These are phyloP conservation scores for Ogataea siamensis DNA, from an alignment of 805 yeast species.

Conservation along the genomic window DNA sequence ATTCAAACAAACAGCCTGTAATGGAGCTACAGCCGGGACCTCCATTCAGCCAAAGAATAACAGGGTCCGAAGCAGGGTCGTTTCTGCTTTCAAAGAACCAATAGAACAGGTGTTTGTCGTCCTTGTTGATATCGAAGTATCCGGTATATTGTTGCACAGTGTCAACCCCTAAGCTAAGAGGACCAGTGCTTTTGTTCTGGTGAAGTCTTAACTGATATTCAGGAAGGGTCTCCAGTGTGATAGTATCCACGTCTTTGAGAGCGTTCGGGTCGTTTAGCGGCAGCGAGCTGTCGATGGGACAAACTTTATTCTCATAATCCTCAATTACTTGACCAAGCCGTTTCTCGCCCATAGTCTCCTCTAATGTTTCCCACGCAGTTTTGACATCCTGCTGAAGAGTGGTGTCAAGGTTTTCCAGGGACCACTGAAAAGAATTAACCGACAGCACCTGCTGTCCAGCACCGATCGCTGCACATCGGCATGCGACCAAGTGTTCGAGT, in stretches of 20 bases:
- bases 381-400: conserved; percentile 8
- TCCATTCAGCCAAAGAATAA: conserved; percentile 88
- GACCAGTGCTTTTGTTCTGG: conserved; percentile 35
- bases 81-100: conserved; percentile 87
- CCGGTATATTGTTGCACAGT: conserved; percentile 81
- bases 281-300: conserved; percentile 12
- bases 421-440: background rate
- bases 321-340: conserved; percentile 11
- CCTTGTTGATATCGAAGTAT: conserved; percentile 62
- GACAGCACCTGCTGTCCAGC: conserved; percentile 1
- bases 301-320: conserved; percentile 10
- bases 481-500: background rate
- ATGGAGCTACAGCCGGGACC: conserved; percentile 94
- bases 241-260: conserved; percentile 7
- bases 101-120: conserved; percentile 78
- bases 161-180: conserved; percentile 74
- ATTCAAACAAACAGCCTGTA: conserved; percentile 82
- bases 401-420: background rate
- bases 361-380: conserved; percentile 19
- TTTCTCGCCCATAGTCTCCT: conserved; percentile 5
- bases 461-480: background rate
- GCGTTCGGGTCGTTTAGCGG: conserved; percentile 5
- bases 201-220: conserved; percentile 28
- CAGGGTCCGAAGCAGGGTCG: conserved; percentile 83
- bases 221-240: conserved; percentile 17